These are phyloP conservation scores for Claviceps africana DNA, from an alignment of 2,329 filamentous ascomycete species.

Conservation along the genomic window DNA sequence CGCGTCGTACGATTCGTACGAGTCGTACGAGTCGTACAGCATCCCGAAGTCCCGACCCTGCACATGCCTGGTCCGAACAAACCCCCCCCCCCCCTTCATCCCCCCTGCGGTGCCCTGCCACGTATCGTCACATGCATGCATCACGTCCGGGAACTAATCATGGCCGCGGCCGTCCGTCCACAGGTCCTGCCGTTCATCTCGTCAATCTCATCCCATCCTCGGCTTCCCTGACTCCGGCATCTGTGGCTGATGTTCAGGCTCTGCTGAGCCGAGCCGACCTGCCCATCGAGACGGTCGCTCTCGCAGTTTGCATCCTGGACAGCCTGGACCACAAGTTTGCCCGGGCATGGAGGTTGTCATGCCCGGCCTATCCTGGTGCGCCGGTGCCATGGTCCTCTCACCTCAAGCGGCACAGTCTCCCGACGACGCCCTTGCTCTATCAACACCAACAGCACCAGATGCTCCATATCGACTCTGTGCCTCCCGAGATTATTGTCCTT, in stretches of 20 bases:
- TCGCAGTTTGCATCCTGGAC: conserved; percentile 54
- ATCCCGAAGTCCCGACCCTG: background rate
- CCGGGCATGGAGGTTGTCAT: conserved; percentile 45
- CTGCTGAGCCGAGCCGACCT: conserved; percentile 45
- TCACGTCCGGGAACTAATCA: background rate
- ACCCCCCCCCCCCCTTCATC: background rate
- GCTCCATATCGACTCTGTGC: conserved; percentile 46
- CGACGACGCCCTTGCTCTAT: conserved; percentile 21
- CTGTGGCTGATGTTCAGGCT: conserved; percentile 43
- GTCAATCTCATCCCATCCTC: conserved; percentile 51
- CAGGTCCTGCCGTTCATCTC: conserved; percentile 52
- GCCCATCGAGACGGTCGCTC: conserved; percentile 46
- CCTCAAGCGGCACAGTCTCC: conserved; percentile 35
- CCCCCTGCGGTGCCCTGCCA: background rate
- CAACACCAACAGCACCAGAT: conserved; percentile 34
- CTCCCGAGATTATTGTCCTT: conserved; percentile 49
- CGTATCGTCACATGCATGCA: background rate
- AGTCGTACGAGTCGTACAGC: conserved; percentile 10
- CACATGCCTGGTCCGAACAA: background rate
- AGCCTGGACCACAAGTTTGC: conserved; percentile 49
- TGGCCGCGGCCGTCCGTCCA: background rate
- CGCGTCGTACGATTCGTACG: too few species aligned
- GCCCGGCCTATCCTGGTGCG: conserved; percentile 30
- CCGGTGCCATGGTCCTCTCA: conserved; percentile 9
- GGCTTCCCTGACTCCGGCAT: conserved; percentile 45